A percentile compares a stretch with the other conserved stretches of the same genome.
phyloP scores from a whole-genome alignment of 108 stramenopile genomes.

The Schizochytrium sp. region DNA sequence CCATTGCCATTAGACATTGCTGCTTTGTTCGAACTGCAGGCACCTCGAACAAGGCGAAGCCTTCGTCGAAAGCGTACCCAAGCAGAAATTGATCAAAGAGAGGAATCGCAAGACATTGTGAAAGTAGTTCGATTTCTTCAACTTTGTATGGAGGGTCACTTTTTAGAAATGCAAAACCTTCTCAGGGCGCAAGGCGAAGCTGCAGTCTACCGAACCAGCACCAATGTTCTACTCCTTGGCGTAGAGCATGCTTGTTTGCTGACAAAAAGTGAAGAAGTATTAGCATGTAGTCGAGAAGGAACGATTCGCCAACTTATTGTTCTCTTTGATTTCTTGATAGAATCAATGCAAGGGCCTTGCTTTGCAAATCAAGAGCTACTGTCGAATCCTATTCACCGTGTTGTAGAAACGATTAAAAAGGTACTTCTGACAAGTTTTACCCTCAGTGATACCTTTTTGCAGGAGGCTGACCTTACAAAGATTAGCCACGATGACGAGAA shows the following conservation, averaged over 20 bases:
- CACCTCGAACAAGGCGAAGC: background rate
- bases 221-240: background rate
- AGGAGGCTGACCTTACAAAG: background rate
- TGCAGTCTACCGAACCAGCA: conserved; percentile 15
- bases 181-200: conserved; percentile 66
- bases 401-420: conserved; percentile 44
- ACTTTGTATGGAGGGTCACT: conserved; percentile 71
- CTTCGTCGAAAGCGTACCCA: conserved; percentile 27
- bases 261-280: conserved; percentile 35
- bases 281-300: background rate
- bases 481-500: conserved; percentile 44
- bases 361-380: conserved; percentile 62
- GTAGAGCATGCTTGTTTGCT: conserved; percentile 35
- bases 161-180: conserved; percentile 67
- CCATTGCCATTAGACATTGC: background rate
- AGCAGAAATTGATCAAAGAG: conserved; percentile 6
- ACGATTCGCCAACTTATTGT: background rate
- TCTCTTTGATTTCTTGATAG: conserved; percentile 61
- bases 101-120: conserved; percentile 32
- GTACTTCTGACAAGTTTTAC: conserved; percentile 20
- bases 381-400: background rate
- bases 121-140: conserved; percentile 69
- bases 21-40: conserved; percentile 35
- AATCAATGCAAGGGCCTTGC: conserved; percentile 73
- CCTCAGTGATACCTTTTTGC: background rate